Evolutionary conservation across 345 rosid species (phyloP).

Genomic region (Aethionema arabicum): DNA sequence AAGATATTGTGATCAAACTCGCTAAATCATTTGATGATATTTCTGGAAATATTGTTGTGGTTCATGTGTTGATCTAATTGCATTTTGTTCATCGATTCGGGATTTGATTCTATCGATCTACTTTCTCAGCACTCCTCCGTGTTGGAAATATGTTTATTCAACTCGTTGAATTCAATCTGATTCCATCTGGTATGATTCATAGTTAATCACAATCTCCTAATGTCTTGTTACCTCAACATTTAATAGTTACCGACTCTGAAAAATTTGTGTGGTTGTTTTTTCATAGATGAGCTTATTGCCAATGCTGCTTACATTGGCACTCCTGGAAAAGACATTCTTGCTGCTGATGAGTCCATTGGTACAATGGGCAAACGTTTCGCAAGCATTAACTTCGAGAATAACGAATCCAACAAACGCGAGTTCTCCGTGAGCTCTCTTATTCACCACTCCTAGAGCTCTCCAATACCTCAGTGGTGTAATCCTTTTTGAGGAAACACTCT

Average conservation of each 20-base stretch:
- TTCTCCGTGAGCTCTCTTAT: constrained; percentile 76
- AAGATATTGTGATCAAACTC: no score
- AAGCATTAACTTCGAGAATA: constrained; percentile 72
- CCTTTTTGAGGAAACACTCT: constrained; percentile 68
- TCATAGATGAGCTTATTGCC: constrained; percentile 59
- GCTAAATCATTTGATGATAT: no score
- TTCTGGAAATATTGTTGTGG: no score
- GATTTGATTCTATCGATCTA: no score
- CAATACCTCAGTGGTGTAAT: constrained; percentile 65
- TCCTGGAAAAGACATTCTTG: constrained; percentile 88
- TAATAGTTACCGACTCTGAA: not conserved
- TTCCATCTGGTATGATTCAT: not conserved
- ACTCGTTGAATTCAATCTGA: not conserved
- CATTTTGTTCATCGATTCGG: no score
- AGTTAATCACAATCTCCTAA: not conserved
- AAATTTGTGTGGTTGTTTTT: not conserved
- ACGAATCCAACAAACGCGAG: constrained; percentile 68
- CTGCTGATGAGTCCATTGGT: constrained; percentile 86
- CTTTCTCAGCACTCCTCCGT: no score
- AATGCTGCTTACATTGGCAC: constrained; percentile 83
- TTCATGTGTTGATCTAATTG: no score
- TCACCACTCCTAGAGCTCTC: constrained; percentile 64
- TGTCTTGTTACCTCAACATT: not conserved
- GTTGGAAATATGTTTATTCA: no score
- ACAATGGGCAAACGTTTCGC: constrained; percentile 79